These are phyloP conservation scores for Forsythia suspensa DNA, from an alignment of 257 asterid genomes.

Conservation along the genomic window DNA sequence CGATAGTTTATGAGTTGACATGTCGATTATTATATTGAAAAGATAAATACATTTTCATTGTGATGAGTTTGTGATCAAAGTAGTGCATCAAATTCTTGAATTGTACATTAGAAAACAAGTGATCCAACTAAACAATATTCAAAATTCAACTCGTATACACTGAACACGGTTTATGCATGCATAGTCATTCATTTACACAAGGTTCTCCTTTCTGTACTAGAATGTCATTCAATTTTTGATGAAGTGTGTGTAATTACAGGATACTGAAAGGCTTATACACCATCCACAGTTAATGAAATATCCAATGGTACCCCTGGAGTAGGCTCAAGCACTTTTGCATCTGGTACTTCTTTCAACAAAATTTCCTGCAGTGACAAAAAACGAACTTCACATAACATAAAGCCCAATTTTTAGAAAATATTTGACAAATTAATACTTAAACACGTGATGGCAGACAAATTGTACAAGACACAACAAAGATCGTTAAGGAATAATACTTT, in stretches of 20 bases:
- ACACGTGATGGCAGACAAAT: neutral
- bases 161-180: too few relatives aligned
- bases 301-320: slow-evolving; percentile 73
- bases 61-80: too few relatives aligned
- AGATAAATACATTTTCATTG: too few relatives aligned
- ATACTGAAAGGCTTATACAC: neutral
- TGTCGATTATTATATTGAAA: too few relatives aligned
- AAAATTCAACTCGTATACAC: too few relatives aligned
- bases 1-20: too few relatives aligned
- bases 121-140: too few relatives aligned
- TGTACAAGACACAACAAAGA: neutral
- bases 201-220: neutral
- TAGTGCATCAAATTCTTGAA: too few relatives aligned
- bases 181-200: neutral
- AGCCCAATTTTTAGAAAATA: neutral
- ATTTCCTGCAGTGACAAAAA: slow-evolving; percentile 50
- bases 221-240: neutral
- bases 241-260: neutral
- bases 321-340: slow-evolving; percentile 64
- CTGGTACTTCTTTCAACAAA: slow-evolving; percentile 60
- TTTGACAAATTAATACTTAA: neutral
- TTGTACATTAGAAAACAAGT: too few relatives aligned
- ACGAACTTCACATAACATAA: neutral
- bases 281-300: slow-evolving; percentile 30
- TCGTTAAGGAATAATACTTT: neutral